Conservation (phyloP, 768 basidiomycete genomes). For the Tephrocybe rancida region DNA sequence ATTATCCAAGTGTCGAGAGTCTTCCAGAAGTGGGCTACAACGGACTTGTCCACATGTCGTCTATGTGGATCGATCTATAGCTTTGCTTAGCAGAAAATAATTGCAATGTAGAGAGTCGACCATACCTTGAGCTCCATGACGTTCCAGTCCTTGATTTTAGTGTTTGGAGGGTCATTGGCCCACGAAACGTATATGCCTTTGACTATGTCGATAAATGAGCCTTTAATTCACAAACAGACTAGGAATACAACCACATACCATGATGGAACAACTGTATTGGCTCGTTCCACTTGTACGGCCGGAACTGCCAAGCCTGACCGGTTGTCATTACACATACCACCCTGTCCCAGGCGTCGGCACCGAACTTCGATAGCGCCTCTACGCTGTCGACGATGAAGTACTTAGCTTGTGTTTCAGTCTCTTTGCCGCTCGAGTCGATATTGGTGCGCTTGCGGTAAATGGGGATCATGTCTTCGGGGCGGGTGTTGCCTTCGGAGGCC, state of each 20-base stretch:
- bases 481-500: constrained; percentile 68
- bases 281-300: constrained; percentile 95
- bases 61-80: constrained; percentile 91
- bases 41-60: constrained; percentile 92
- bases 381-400: constrained; percentile 93
- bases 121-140: constrained; percentile 89
- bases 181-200: constrained; percentile 96
- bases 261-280: constrained; percentile 92
- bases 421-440: constrained; percentile 66
- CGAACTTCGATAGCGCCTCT: constrained; percentile 91
- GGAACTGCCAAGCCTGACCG: constrained; percentile 98
- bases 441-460: constrained; percentile 83
- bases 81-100: background rate
- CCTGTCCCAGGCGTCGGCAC: constrained; percentile 92
- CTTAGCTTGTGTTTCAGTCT: constrained; percentile 55
- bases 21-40: constrained; percentile 97
- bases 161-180: constrained; percentile 88
- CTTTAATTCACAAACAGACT: background rate
- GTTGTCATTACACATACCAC: constrained; percentile 99
- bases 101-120: background rate
- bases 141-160: constrained; percentile 95
- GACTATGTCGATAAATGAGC: constrained; percentile 48
- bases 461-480: constrained; percentile 83
- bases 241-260: constrained; percentile 47
- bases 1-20: constrained; percentile 85